A percentile compares a stretch with the other conserved stretches of the same genome.
phyloP scores from a whole-genome alignment of 2,329 filamentous ascomycete species.

The Venturia pyrina region DNA sequence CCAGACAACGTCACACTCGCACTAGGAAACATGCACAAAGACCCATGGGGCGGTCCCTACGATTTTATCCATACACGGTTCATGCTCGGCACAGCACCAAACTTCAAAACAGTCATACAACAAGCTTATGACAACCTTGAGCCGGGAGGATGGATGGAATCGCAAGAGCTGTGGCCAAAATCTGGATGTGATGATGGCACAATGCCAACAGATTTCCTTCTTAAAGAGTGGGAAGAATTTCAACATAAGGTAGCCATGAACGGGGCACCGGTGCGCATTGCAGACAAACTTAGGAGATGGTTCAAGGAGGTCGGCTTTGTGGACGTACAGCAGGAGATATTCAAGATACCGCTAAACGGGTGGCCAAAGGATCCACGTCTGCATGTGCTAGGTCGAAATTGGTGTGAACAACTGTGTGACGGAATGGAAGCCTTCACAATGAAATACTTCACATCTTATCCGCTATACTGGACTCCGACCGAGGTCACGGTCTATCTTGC shows the following conservation, averaged over 20 bases:
- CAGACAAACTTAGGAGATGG: slow-evolving; percentile 42
- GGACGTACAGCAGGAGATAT: slow-evolving; percentile 43
- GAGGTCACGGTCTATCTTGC: slow-evolving; percentile 37
- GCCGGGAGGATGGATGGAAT: slow-evolving; percentile 45
- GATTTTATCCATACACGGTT: slow-evolving; percentile 52
- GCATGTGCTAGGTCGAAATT: slow-evolving; percentile 41
- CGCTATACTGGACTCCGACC: slow-evolving; percentile 32
- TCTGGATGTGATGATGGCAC: slow-evolving; percentile 44
- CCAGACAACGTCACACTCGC: slow-evolving; percentile 66
- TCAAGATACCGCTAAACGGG: slow-evolving; percentile 43
- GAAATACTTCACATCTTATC: slow-evolving; percentile 30
- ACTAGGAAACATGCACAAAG: slow-evolving; percentile 53
- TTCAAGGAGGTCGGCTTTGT: slow-evolving; percentile 49
- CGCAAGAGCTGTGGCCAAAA: slow-evolving; percentile 32
- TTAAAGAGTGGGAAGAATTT: slow-evolving; percentile 38
- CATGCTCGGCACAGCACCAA: slow-evolving; percentile 46
- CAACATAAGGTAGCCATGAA: slow-evolving; percentile 36
- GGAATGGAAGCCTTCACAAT: slow-evolving; percentile 36
- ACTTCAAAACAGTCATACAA: slow-evolving; percentile 46
- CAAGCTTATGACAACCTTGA: slow-evolving; percentile 43
- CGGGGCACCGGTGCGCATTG: slow-evolving; percentile 39
- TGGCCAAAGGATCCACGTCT: slow-evolving; percentile 40
- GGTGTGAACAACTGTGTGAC: slow-evolving; percentile 35
- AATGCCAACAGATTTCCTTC: slow-evolving; percentile 35
- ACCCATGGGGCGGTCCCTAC: slow-evolving; percentile 45